Conservation (phyloP, 768 basidiomycete genomes). For the Paxillus ammoniavirescens region DNA sequence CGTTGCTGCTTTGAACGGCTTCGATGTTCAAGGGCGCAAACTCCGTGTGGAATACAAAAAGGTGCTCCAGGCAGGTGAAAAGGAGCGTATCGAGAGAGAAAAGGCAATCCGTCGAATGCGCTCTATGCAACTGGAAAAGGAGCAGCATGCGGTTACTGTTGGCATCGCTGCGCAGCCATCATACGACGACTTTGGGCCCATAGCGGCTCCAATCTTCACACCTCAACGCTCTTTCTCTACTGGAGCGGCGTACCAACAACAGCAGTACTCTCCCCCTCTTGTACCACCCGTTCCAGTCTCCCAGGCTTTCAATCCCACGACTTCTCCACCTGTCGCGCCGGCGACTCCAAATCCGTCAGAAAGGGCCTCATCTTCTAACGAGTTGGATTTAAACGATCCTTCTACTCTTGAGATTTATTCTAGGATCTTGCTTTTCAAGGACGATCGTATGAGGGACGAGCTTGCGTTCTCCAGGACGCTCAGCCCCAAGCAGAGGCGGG, state of each 20-base stretch:
- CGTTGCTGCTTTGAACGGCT: constrained; percentile 93
- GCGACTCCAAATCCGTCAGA: constrained; percentile 64
- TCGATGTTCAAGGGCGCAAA: constrained; percentile 95
- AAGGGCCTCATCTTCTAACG: constrained; percentile 57
- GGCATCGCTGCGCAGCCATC: constrained; percentile 34
- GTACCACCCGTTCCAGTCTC: constrained; percentile 39
- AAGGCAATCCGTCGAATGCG: constrained; percentile 98
- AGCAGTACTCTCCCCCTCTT: constrained; percentile 66
- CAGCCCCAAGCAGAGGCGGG: constrained; percentile 79
- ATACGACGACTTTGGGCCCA: constrained; percentile 76
- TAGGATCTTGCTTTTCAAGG: constrained; percentile 93
- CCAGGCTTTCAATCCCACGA: constrained; percentile 41
- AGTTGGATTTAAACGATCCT: constrained; percentile 95
- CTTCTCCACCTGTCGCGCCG: constrained; percentile 55
- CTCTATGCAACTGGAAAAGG: constrained; percentile 93
- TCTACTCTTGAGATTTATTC: constrained; percentile 97
- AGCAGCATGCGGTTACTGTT: constrained; percentile 42
- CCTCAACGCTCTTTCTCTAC: constrained; percentile 76
- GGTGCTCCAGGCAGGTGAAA: constrained; percentile 98
- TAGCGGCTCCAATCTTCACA: constrained; percentile 53
- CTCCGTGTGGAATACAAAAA: constrained; percentile 99
- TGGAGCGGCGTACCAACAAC: constrained; percentile 54
- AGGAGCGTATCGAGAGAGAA: constrained; percentile 97
- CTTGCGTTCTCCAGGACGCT: constrained; percentile 93
- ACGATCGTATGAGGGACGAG: constrained; percentile 95